These are phyloP conservation scores for Cryphonectria radicalis DNA, from an alignment of 2,329 filamentous ascomycete species.

Conservation along the genomic window DNA sequence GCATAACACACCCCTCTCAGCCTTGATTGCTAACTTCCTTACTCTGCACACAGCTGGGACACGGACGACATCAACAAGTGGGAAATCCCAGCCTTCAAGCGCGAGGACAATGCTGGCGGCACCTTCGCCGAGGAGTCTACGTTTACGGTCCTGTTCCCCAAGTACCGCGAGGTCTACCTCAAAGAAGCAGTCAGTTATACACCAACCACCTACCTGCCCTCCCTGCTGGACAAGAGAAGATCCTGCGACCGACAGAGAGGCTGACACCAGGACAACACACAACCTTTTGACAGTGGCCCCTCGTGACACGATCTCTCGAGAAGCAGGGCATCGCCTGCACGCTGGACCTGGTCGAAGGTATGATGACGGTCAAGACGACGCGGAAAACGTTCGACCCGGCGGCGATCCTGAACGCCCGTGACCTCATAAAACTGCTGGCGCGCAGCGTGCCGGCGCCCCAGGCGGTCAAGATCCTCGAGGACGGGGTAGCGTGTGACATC, in stretches of 20 bases:
- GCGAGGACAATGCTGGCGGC: constrained; percentile 82
- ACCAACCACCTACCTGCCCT: neutral
- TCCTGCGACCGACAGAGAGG: neutral
- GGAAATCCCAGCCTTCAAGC: constrained; percentile 86
- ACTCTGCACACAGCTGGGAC: constrained; percentile 63
- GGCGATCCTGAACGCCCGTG: constrained; percentile 88
- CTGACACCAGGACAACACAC: constrained; percentile 20
- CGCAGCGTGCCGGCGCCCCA: constrained; percentile 91
- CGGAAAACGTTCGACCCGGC: constrained; percentile 80
- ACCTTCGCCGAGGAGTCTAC: constrained; percentile 92
- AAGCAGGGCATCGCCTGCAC: constrained; percentile 89
- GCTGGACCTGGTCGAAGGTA: constrained; percentile 91
- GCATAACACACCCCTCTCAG: neutral
- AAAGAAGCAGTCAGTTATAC: constrained; percentile 64
- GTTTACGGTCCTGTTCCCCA: constrained; percentile 86
- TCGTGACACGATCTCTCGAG: constrained; percentile 84
- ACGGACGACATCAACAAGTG: constrained; percentile 97
- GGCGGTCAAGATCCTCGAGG: constrained; percentile 91
- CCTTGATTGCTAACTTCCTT: constrained; percentile 6
- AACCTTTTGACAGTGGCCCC: constrained; percentile 67
- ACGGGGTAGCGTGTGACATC: constrained; percentile 89
- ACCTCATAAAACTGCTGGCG: constrained; percentile 90
- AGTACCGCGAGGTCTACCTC: constrained; percentile 93
- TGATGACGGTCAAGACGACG: constrained; percentile 96
- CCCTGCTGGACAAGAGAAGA: neutral